Evolutionary conservation across 257 asterid species (phyloP), one percentile per base, ranked within the genome.

Genomic region (Prunella vulgaris): DNA sequence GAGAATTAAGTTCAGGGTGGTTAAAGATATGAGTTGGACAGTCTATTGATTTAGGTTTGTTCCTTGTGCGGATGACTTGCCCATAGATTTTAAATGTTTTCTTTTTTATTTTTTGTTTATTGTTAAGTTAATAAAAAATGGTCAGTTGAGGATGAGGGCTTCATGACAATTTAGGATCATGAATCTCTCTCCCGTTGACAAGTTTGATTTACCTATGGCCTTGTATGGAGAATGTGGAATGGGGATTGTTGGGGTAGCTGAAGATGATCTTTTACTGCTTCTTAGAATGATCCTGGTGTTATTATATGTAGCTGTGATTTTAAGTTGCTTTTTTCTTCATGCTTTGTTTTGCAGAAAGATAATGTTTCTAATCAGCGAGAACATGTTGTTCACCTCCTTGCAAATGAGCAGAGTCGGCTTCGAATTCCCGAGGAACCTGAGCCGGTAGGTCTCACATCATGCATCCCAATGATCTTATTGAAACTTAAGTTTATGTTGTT

Each of bases 281-380:
- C 37, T 22, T 35, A 33, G n/a, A 32, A 18, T 52, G 30, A 65
- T 10, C 60, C 18, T 61, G 44, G 52, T 61, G 51, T 25, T 56
- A 20, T 35, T 61, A 61, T 37, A 10, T 40, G 51, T 64, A 60
- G 3, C 44, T 64, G 21, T 64, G 77, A 40, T 24, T 60, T n/a
- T 30, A 64, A 54, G 52, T 32, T 70, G 51, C 60, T 49, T 32
- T 35, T 75, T 61, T 10, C 22, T 44, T 46, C 6, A 22, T 28
- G 5, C 46, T 65, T 75, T 61, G 18, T 78, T 78, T 78, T 74
- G 83, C 93, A 93, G 99, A 86, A 86, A 80, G 99, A 78, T 73
- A 93, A 80, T 64, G 95, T 90, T 75, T 86, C 97, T 37, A 93
- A 90, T 83, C 99, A 93, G 80, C 88, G 99, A 61, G 99, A 93